Evolutionary conservation across 208 protist genomes (phyloP).

Genomic region (Crithidia sp.): DNA sequence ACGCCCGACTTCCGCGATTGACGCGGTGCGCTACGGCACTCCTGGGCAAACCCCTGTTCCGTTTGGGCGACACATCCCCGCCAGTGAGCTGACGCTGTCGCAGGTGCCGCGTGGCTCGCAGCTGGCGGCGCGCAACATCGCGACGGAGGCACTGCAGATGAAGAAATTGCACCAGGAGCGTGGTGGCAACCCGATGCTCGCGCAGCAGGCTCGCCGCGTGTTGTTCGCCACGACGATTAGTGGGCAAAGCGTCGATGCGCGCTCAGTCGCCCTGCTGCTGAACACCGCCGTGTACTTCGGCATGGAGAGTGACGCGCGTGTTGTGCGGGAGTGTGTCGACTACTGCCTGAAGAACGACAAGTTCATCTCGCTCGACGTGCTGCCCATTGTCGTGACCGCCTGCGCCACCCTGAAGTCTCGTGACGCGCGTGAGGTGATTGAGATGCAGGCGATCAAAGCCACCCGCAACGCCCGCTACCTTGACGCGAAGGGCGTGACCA

Average conservation of each 20-base stretch:
- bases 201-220: slow-evolving; percentile 90
- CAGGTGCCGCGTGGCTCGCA: slow-evolving; percentile 76
- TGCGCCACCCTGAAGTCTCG: slow-evolving; percentile 92
- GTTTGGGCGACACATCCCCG: slow-evolving; percentile 40
- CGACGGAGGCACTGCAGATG: slow-evolving; percentile 90
- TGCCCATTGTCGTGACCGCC: slow-evolving; percentile 89
- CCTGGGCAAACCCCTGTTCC: slow-evolving; percentile 25
- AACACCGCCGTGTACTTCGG: slow-evolving; percentile 94
- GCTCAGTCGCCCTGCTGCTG: slow-evolving; percentile 84
- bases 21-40: slow-evolving; percentile 25
- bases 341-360: slow-evolving; percentile 92
- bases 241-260: slow-evolving; percentile 86
- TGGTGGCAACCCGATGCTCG: slow-evolving; percentile 89
- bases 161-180: slow-evolving; percentile 93
- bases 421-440: slow-evolving; percentile 91
- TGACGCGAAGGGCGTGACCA: slow-evolving; percentile 88
- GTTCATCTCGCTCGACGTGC: slow-evolving; percentile 84
- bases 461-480: slow-evolving; percentile 85
- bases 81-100: slow-evolving; percentile 72
- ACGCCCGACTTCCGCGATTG: neutral
- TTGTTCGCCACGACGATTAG: slow-evolving; percentile 90
- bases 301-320: slow-evolving; percentile 89
- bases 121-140: slow-evolving; percentile 86
- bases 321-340: slow-evolving; percentile 93
- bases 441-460: slow-evolving; percentile 89